Evolutionary conservation across 2,329 filamentous ascomycete species (phyloP), one percentile per base, ranked within the genome.

Genomic region (Drechslerella dactyloides): DNA sequence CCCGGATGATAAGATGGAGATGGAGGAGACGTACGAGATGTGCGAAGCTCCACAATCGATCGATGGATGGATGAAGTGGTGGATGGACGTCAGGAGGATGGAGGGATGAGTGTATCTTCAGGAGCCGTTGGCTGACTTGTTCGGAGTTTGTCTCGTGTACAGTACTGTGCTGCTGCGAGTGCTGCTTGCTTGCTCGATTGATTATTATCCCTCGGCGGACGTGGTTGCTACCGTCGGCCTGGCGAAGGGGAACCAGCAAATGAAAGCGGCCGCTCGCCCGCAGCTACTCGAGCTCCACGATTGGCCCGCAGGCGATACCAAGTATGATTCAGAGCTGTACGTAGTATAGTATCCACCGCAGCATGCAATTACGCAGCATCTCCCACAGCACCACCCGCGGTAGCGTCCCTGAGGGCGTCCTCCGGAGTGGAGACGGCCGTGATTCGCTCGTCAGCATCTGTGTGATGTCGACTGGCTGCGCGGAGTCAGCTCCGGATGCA

Each of bases 261-360:
- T 33, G 3, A 33, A 8, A 33, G 8, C 8, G 3, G 4, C 27
- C 4, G 27, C 27, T 33, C 27, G 27, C 27, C 27, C 27, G 27
- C 27, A 33, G 27, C 27, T 33, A 3, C 27, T 33, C 27, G 27
- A 42, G 37, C 13, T 17, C n/a, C 37, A 42, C 37, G 37, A 42
- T 42, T 42, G 37, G 37, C 37, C 37, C 5, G 5, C 37, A 4
- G 3, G 13, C 23, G 46, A 19, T 33, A 48, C 19, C 48, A 62
- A 52, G 42, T 52, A 70, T 70, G 66, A 70, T 70, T 70, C 66
- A 70, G 66, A 70, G 46, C 59, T 70, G 66, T n/a, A n/a, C n/a
- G n/a, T n/a, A n/a, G n/a, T n/a, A n/a, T n/a, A n/a, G n/a, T n/a
- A n/a, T n/a, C n/a, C n/a, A n/a, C n/a, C n/a, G n/a, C n/a, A n/a